phyloP scores from a whole-genome alignment of 768 basidiomycete genomes.

The Kwoniella pini region DNA sequence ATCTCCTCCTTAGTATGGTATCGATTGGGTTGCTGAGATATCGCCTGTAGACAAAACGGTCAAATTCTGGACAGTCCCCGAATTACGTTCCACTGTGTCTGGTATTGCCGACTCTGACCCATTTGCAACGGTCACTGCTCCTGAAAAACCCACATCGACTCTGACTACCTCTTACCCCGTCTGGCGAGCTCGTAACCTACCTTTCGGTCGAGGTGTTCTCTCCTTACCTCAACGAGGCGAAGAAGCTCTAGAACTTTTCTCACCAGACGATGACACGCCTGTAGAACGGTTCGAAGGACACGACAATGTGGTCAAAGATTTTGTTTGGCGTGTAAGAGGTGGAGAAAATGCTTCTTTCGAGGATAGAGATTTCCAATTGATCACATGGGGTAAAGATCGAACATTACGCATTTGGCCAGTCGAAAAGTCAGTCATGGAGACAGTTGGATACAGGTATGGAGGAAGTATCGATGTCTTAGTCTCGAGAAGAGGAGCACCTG shows the following conservation, averaged over 20 bases:
- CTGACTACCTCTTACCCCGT: slow-evolving; percentile 82
- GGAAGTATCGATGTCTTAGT: slow-evolving; percentile 53
- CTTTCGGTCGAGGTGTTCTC: slow-evolving; percentile 86
- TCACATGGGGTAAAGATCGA: slow-evolving; percentile 86
- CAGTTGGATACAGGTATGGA: slow-evolving; percentile 55
- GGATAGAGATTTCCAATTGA: slow-evolving; percentile 63
- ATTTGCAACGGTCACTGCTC: slow-evolving; percentile 33
- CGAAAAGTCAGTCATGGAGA: slow-evolving; percentile 60
- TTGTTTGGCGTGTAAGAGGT: slow-evolving; percentile 79
- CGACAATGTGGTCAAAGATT: slow-evolving; percentile 92
- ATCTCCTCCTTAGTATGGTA: neutral
- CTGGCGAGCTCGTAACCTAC: slow-evolving; percentile 88
- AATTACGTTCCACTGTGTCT: slow-evolving; percentile 27
- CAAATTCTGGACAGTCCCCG: slow-evolving; percentile 73
- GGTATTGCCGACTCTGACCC: slow-evolving; percentile 15
- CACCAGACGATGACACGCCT: slow-evolving; percentile 52
- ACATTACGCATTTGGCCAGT: slow-evolving; percentile 91
- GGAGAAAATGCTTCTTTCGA: slow-evolving; percentile 59
- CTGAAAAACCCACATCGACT: slow-evolving; percentile 38
- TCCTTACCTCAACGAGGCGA: slow-evolving; percentile 86
- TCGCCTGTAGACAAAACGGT: slow-evolving; percentile 71
- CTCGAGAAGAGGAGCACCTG: slow-evolving; percentile 50
- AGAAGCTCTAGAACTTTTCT: slow-evolving; percentile 81
- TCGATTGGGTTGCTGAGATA: neutral
- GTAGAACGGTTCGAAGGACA: slow-evolving; percentile 83